Percentiles rank a stretch among this genome's conserved stretches.
These are phyloP conservation scores for Starmerella powellii DNA, from an alignment of 805 yeast species.

Conservation along the genomic window DNA sequence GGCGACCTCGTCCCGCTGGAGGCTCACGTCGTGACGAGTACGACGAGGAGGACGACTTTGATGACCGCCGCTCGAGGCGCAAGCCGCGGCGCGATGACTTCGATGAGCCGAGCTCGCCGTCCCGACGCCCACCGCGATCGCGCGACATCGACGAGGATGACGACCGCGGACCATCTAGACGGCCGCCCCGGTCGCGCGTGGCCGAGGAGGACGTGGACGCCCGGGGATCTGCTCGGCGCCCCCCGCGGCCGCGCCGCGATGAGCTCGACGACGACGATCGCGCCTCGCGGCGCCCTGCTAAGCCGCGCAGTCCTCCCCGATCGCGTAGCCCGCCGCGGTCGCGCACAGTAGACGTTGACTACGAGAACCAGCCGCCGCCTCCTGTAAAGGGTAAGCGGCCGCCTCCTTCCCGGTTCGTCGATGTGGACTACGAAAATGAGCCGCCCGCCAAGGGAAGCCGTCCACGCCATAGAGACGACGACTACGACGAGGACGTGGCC, in stretches of 20 bases:
- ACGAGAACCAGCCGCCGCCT: background rate
- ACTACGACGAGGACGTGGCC: background rate
- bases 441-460: background rate
- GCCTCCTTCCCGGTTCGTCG: background rate
- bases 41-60: background rate
- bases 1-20: too few species aligned
- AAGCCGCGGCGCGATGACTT: slow-evolving; percentile 1
- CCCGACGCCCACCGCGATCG: background rate
- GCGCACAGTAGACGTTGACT: background rate
- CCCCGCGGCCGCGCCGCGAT: background rate
- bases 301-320: too few species aligned
- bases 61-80: slow-evolving; percentile 2
- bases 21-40: too few species aligned
- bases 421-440: slow-evolving; percentile 1
- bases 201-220: slow-evolving; percentile 2
- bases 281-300: too few species aligned
- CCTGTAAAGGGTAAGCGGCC: background rate
- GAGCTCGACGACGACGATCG: too few species aligned
- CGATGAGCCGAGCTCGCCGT: background rate
- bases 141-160: background rate
- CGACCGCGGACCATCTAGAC: background rate
- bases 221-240: background rate
- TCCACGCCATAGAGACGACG: background rate
- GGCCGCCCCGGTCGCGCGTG: background rate
- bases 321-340: too few species aligned